Evolutionary conservation across 495 filamentous ascomycete species (phyloP).

Genomic region (Cercophora newfieldiana): DNA sequence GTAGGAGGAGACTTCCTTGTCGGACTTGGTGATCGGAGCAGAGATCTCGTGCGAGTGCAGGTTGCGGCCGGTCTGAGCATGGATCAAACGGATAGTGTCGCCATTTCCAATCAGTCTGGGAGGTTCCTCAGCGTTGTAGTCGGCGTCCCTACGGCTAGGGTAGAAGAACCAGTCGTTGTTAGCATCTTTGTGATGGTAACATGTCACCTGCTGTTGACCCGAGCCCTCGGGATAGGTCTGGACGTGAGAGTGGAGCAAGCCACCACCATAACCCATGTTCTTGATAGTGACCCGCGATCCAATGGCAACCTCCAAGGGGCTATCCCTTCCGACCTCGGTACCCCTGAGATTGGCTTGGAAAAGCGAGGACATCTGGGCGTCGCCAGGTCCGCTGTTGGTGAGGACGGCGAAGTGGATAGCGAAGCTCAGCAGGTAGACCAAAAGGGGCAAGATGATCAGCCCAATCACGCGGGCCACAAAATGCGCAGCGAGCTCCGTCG

Average conservation of each 20-base stretch:
- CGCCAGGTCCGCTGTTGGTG: conserved; percentile 91
- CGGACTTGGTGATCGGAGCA: conserved; percentile 84
- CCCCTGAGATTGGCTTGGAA: conserved; percentile 96
- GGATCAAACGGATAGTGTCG: conserved; percentile 81
- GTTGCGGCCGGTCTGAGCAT: conserved; percentile 94
- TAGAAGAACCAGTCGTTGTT: conserved; percentile 99
- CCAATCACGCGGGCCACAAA: conserved; percentile 77
- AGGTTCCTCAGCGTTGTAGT: conserved; percentile 70
- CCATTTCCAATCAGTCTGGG: conserved; percentile 74
- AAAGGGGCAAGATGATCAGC: conserved; percentile 79
- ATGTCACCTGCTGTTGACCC: conserved; percentile 92
- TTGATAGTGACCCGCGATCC: conserved; percentile 93
- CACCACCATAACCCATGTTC: conserved; percentile 99
- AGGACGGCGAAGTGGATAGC: conserved; percentile 90
- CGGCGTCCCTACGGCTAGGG: conserved; percentile 73
- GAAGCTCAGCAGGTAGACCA: conserved; percentile 94
- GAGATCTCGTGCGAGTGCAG: conserved; percentile 88
- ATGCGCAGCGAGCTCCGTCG: conserved; percentile 75
- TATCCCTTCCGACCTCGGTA: conserved; percentile 90
- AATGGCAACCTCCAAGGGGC: conserved; percentile 84
- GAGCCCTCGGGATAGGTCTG: conserved; percentile 96
- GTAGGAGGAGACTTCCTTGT: conserved; percentile 91
- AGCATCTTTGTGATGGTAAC: conserved; percentile 98
- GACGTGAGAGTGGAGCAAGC: conserved; percentile 95
- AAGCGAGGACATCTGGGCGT: conserved; percentile 98